A percentile compares a stretch with the other conserved stretches of the same genome.
Evolutionary conservation across 1,284 basidiomycete genomes (phyloP).

Genomic region (Sphagnurus paluster): DNA sequence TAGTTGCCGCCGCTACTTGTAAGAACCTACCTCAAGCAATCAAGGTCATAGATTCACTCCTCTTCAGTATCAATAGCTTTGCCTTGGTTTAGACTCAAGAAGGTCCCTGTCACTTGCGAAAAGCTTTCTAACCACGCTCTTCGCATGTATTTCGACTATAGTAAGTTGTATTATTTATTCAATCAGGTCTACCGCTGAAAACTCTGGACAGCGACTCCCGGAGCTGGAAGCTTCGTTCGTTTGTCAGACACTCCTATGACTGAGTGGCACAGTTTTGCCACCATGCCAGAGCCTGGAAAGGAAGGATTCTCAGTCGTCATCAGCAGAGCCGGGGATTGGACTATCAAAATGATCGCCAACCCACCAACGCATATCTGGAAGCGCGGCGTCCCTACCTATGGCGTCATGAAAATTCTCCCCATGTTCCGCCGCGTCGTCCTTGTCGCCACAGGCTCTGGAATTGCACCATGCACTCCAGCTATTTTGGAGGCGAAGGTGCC

Average conservation of each 20-base stretch:
- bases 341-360: too few relatives aligned
- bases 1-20: constrained; percentile 49
- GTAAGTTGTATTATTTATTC: constrained; percentile 25
- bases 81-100: constrained; percentile 54
- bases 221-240: constrained; percentile 56
- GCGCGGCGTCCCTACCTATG: too few relatives aligned
- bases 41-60: not conserved
- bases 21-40: not conserved
- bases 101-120: constrained; percentile 52
- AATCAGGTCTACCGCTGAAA: constrained; percentile 7
- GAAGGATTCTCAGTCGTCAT: too few relatives aligned
- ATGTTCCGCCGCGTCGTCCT: too few relatives aligned
- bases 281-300: too few relatives aligned
- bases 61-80: constrained; percentile 46
- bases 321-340: too few relatives aligned
- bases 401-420: too few relatives aligned
- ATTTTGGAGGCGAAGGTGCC: too few relatives aligned
- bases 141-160: constrained; percentile 57
- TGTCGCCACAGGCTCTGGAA: too few relatives aligned
- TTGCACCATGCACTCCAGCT: too few relatives aligned
- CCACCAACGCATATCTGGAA: too few relatives aligned
- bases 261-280: too few relatives aligned
- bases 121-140: constrained; percentile 59
- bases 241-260: constrained; percentile 53
- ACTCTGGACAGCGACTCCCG: constrained; percentile 41